A percentile compares a stretch with the other conserved stretches of the same genome.
phyloP scores from a whole-genome alignment of 352 stramenopile genomes.

The Plasmopara viticola region DNA sequence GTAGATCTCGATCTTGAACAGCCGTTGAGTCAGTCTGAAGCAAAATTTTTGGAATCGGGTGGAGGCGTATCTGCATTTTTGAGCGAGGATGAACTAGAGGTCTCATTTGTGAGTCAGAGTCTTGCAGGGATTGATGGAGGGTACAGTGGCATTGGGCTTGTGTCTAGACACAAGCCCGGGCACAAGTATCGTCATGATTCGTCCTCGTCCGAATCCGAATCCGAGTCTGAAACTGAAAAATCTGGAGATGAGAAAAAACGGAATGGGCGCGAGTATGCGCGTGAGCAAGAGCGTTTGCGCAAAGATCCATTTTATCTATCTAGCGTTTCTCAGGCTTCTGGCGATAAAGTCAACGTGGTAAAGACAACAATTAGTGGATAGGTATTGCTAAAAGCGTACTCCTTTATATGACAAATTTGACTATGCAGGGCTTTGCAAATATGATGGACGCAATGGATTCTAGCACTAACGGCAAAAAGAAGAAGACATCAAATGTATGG shows the following conservation, averaged over 20 bases:
- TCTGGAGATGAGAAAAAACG: constrained; percentile 40
- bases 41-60: constrained; percentile 71
- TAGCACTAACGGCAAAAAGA: constrained; percentile 58
- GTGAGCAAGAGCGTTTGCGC: constrained; percentile 59
- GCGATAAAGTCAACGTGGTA: constrained; percentile 35
- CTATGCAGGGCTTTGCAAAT: constrained; percentile 53
- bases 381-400: too few relatives aligned
- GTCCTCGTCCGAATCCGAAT: constrained; percentile 31
- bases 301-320: constrained; percentile 82
- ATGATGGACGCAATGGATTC: constrained; percentile 75
- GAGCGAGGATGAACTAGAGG: constrained; percentile 72
- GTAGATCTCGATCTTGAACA: constrained; percentile 68
- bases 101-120: constrained; percentile 61
- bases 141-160: constrained; percentile 36
- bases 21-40: constrained; percentile 47
- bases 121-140: constrained; percentile 26
- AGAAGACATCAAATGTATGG: constrained; percentile 53
- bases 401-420: constrained; percentile 1
- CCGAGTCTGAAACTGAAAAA: constrained; percentile 24
- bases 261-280: constrained; percentile 33
- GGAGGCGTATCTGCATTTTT: constrained; percentile 53
- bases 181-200: constrained; percentile 25
- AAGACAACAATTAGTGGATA: neutral
- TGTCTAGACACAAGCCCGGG: constrained; percentile 37
- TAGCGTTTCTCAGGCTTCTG: constrained; percentile 14